Conservation (phyloP, 495 filamentous ascomycete species). For the Lasiosphaeria miniovina region DNA sequence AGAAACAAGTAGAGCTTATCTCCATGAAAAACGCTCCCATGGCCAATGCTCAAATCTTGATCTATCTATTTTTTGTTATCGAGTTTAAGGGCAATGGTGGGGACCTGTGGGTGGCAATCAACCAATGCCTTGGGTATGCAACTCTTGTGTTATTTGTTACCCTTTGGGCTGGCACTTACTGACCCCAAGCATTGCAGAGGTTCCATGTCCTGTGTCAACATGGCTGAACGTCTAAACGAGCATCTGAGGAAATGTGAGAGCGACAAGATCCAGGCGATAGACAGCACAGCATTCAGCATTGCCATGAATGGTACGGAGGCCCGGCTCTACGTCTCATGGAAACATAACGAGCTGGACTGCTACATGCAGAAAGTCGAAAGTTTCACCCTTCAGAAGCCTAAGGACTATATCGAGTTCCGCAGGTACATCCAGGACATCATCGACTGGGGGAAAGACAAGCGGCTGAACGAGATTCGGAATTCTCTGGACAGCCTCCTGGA, state of each 20-base stretch:
- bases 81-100: conserved; percentile 30
- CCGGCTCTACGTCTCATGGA: conserved; percentile 22
- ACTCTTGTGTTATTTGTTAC: no score
- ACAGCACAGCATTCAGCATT: conserved; percentile 32
- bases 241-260: conserved; percentile 21
- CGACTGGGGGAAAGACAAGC: conserved; percentile 32
- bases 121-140: conserved; percentile 32
- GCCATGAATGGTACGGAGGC: conserved; percentile 34
- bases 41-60: conserved; percentile 20
- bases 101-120: conserved; percentile 29
- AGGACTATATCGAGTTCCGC: conserved; percentile 32
- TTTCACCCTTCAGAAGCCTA: conserved; percentile 16
- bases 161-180: no score
- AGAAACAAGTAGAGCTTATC: no score
- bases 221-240: conserved; percentile 26
- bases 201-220: conserved; percentile 17
- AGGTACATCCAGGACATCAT: conserved; percentile 34
- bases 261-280: conserved; percentile 17
- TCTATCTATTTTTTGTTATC: conserved; percentile 30
- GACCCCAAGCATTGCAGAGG: no score
- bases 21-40: no score
- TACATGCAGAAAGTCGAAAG: conserved; percentile 23
- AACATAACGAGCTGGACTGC: conserved; percentile 20
- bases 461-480: conserved; percentile 30
- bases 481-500: conserved; percentile 27